Evolutionary conservation across 2,329 filamentous ascomycete genomes (phyloP).

Genomic region (Colletotrichum sp.): DNA sequence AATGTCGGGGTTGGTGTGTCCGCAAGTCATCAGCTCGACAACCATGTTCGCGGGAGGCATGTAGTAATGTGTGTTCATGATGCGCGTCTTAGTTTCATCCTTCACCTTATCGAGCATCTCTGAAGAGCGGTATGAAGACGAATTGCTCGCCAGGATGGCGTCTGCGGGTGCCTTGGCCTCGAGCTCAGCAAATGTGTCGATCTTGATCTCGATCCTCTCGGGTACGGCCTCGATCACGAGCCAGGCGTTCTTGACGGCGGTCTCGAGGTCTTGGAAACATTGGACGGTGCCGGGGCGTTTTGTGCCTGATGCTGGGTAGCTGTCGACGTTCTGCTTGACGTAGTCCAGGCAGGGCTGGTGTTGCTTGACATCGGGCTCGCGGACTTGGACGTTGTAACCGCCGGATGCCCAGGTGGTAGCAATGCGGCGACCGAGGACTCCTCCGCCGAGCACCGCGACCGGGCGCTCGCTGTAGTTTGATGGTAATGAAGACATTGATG

Average conservation of each 20-base stretch:
- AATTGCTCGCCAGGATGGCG: slow-evolving; percentile 55
- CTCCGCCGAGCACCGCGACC: slow-evolving; percentile 44
- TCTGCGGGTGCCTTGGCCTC: slow-evolving; percentile 47
- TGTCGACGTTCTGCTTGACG: slow-evolving; percentile 37
- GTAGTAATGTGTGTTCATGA: slow-evolving; percentile 57
- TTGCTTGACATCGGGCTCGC: slow-evolving; percentile 44
- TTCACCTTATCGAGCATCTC: slow-evolving; percentile 51
- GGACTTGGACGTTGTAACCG: slow-evolving; percentile 47
- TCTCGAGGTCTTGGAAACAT: slow-evolving; percentile 40
- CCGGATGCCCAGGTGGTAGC: slow-evolving; percentile 43
- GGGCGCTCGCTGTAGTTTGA: slow-evolving; percentile 30
- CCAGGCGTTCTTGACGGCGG: slow-evolving; percentile 52
- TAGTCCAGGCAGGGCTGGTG: slow-evolving; percentile 42
- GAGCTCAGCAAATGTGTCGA: slow-evolving; percentile 50
- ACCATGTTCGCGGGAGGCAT: slow-evolving; percentile 52
- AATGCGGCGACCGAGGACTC: slow-evolving; percentile 48
- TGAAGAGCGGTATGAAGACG: slow-evolving; percentile 55
- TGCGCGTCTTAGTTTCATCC: slow-evolving; percentile 36
- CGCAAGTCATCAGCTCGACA: slow-evolving; percentile 60
- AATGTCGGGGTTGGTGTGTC: slow-evolving; percentile 44
- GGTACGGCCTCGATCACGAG: slow-evolving; percentile 60
- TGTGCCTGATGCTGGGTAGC: slow-evolving; percentile 27
- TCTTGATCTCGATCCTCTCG: slow-evolving; percentile 54
- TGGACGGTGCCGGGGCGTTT: slow-evolving; percentile 28
- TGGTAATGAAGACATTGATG: slow-evolving; percentile 23